phyloP scores from a whole-genome alignment of 169 alveolate species.

The Besnoitia besnoiti region DNA sequence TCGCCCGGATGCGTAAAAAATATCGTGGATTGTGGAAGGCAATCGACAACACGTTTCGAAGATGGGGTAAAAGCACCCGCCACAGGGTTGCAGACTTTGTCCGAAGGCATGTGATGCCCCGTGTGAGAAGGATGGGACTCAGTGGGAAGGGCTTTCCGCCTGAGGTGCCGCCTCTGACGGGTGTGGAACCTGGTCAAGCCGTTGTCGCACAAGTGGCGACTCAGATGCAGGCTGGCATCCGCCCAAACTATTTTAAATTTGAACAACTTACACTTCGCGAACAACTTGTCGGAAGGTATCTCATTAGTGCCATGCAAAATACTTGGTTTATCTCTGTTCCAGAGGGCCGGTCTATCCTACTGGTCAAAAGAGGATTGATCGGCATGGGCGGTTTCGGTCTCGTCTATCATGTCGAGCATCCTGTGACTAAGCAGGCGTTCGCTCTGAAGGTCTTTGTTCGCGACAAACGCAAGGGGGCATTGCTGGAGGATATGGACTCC shows the following conservation, averaged over 20 bases:
- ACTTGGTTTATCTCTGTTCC: not conserved
- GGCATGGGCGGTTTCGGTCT: not conserved
- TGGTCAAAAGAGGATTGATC: not conserved
- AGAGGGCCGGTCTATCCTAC: not conserved
- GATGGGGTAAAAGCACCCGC: not conserved
- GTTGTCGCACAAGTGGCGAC: not conserved
- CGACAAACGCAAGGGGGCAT: no score
- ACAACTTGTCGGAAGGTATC: not conserved
- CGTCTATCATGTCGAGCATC: slow-evolving; percentile 18
- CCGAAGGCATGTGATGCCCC: not conserved
- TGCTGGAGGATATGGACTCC: not conserved
- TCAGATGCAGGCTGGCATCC: not conserved
- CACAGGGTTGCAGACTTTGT: not conserved
- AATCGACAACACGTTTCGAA: not conserved
- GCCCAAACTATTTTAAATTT: not conserved
- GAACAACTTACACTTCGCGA: not conserved
- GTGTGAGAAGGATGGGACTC: not conserved
- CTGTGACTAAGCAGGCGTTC: not conserved
- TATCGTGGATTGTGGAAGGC: not conserved
- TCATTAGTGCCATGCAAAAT: not conserved
- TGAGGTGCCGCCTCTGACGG: not conserved
- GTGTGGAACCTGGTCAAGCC: not conserved
- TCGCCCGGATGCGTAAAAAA: no score
- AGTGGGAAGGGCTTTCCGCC: not conserved
- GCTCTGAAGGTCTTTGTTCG: not conserved